These are phyloP conservation scores for Silene noctiflora DNA, from an alignment of 179 eudicot genomes.

Conservation along the genomic window DNA sequence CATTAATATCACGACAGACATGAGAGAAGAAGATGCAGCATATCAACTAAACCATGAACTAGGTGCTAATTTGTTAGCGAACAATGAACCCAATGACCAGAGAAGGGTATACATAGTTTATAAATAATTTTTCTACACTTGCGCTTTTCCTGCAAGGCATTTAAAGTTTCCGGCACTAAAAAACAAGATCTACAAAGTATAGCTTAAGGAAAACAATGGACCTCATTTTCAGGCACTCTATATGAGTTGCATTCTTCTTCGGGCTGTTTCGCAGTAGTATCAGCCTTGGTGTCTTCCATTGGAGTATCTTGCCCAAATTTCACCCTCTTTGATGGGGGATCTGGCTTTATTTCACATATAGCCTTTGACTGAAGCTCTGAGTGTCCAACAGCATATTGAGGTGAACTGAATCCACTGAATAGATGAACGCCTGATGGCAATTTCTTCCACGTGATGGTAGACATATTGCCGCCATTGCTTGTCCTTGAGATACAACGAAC, in stretches of 20 bases:
- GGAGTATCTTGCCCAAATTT: slow-evolving; percentile 56
- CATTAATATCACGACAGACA: background rate
- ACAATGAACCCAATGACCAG: background rate
- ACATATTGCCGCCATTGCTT: slow-evolving; percentile 31
- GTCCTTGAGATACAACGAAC: slow-evolving; percentile 66
- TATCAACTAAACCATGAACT: background rate
- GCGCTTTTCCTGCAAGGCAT: background rate
- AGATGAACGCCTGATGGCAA: slow-evolving; percentile 49
- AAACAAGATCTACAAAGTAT: background rate
- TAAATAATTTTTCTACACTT: background rate
- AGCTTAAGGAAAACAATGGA: slow-evolving; percentile 22
- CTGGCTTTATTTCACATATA: slow-evolving; percentile 56
- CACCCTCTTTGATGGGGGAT: slow-evolving; percentile 69
- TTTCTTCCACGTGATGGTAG: slow-evolving; percentile 53
- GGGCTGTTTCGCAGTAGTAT: slow-evolving; percentile 31
- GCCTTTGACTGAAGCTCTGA: slow-evolving; percentile 41
- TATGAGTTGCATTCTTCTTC: slow-evolving; percentile 46
- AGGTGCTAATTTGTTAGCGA: background rate
- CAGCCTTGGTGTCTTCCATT: slow-evolving; percentile 31
- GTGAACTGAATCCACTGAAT: slow-evolving; percentile 45
- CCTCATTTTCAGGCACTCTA: slow-evolving; percentile 41
- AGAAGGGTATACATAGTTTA: background rate
- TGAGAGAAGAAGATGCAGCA: background rate
- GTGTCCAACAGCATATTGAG: slow-evolving; percentile 43
- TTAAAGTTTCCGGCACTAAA: background rate